phyloP scores from a whole-genome alignment of 2,329 filamentous ascomycete genomes.

The Colletotrichum chrysophilum region DNA sequence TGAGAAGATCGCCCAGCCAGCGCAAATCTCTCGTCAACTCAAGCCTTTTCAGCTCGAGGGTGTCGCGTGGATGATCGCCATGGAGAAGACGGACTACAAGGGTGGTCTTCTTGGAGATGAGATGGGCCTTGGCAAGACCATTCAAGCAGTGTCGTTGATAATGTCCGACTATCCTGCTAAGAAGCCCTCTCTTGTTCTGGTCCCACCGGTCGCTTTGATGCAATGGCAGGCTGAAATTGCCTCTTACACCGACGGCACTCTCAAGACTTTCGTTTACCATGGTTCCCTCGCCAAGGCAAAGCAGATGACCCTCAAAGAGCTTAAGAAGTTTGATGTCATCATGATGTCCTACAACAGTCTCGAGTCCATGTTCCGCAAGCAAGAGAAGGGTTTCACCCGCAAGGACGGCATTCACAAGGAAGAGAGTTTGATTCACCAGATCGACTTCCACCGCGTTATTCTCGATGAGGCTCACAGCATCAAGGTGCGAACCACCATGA shows the following conservation, averaged over 20 bases:
- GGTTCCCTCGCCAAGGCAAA: conserved; percentile 86
- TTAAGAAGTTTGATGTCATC: conserved; percentile 88
- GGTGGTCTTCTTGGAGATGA: conserved; percentile 94
- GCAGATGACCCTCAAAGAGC: conserved; percentile 72
- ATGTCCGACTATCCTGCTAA: conserved; percentile 95
- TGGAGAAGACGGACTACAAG: conserved; percentile 85
- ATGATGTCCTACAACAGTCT: conserved; percentile 96
- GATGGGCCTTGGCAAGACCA: conserved; percentile 99
- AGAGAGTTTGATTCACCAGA: conserved; percentile 78
- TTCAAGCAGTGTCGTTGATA: conserved; percentile 95
- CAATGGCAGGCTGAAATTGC: conserved; percentile 89
- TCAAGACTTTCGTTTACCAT: conserved; percentile 92
- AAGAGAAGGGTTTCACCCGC: conserved; percentile 87
- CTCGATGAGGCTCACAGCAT: conserved; percentile 97
- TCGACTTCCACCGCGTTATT: conserved; percentile 88
- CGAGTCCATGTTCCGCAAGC: conserved; percentile 90
- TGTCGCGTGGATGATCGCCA: conserved; percentile 90
- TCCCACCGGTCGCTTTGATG: conserved; percentile 93
- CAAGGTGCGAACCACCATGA: conserved; percentile 87
- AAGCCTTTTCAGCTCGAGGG: conserved; percentile 96
- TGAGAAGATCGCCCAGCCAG: conserved; percentile 71
- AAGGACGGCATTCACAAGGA: conserved; percentile 83
- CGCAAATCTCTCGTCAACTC: conserved; percentile 78
- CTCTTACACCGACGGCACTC: conserved; percentile 81
- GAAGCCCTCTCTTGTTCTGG: conserved; percentile 80